A percentile compares a stretch with the other conserved stretches of the same genome.
These are phyloP conservation scores for Penicillium sp. DNA, from an alignment of 2,329 filamentous ascomycete genomes.

Conservation along the genomic window DNA sequence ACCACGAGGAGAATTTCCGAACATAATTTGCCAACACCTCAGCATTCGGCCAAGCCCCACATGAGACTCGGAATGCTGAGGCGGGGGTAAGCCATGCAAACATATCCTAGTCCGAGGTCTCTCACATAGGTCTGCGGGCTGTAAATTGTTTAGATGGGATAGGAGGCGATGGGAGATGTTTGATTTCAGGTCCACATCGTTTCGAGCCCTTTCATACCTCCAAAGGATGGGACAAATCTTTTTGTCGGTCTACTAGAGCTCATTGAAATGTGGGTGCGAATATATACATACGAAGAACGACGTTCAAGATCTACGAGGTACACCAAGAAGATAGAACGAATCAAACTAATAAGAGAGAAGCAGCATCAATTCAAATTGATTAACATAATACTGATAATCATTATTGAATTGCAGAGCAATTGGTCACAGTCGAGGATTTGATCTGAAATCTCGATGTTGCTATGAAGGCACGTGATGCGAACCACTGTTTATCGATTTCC, in stretches of 20 bases:
- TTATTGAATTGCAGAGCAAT: not conserved
- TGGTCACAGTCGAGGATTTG: not conserved
- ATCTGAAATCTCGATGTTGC: constrained; percentile 6
- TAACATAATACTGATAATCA: too few relatives aligned
- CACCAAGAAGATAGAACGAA: not conserved
- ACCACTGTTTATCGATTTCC: constrained; percentile 48
- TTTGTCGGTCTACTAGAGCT: too few relatives aligned
- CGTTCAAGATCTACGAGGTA: not conserved
- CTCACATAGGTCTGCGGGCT: too few relatives aligned
- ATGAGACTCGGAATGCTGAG: not conserved
- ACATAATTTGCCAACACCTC: not conserved
- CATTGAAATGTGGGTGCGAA: too few relatives aligned
- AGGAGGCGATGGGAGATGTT: not conserved
- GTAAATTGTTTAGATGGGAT: too few relatives aligned
- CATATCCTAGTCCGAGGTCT: not conserved
- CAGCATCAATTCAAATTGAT: not conserved
- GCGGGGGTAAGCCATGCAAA: not conserved
- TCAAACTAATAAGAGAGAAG: not conserved
- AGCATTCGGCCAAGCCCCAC: not conserved
- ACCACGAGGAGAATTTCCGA: not conserved
- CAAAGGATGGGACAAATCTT: too few relatives aligned
- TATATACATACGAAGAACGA: not conserved
- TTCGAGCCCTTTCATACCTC: too few relatives aligned
- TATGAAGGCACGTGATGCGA: constrained; percentile 24
- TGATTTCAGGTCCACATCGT: not conserved